phyloP scores from a whole-genome alignment of 345 rosid species.

The Linum tenue region DNA sequence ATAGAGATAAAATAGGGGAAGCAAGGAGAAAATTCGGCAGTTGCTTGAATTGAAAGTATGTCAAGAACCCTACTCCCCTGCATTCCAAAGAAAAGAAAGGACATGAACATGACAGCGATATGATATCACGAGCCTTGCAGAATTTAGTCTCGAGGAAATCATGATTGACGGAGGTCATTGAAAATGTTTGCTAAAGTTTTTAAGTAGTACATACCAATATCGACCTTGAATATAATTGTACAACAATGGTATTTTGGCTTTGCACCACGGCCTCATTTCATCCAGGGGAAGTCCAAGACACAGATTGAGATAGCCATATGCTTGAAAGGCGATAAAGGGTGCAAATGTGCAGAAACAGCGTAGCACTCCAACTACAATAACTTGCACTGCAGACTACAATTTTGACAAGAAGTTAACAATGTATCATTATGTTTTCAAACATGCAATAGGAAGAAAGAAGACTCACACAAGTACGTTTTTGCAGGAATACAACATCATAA shows the following conservation, averaged over 20 bases:
- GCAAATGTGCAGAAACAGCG: constrained; percentile 46
- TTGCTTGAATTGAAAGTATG: constrained; percentile 71
- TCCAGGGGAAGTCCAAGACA: constrained; percentile 50
- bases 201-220: constrained; percentile 53
- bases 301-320: constrained; percentile 62
- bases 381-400: constrained; percentile 49
- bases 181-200: not conserved
- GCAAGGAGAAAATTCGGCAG: constrained; percentile 94
- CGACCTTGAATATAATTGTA: constrained; percentile 82
- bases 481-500: constrained; percentile 46
- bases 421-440: not conserved
- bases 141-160: too few species aligned
- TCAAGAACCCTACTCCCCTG: constrained; percentile 94
- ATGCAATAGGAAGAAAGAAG: constrained; percentile 4
- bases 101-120: constrained; percentile 1
- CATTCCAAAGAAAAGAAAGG: constrained; percentile 1
- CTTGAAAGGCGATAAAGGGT: constrained; percentile 81
- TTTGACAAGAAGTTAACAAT: constrained; percentile 16
- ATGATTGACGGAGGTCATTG: too few species aligned
- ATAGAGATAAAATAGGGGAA: constrained; percentile 69
- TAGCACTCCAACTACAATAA: constrained; percentile 49
- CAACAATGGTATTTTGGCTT: constrained; percentile 55
- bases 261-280: constrained; percentile 82
- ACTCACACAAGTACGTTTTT: constrained; percentile 47
- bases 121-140: not conserved